phyloP scores from a whole-genome alignment of 495 filamentous ascomycete genomes.

The Xylaria flabelliformis region DNA sequence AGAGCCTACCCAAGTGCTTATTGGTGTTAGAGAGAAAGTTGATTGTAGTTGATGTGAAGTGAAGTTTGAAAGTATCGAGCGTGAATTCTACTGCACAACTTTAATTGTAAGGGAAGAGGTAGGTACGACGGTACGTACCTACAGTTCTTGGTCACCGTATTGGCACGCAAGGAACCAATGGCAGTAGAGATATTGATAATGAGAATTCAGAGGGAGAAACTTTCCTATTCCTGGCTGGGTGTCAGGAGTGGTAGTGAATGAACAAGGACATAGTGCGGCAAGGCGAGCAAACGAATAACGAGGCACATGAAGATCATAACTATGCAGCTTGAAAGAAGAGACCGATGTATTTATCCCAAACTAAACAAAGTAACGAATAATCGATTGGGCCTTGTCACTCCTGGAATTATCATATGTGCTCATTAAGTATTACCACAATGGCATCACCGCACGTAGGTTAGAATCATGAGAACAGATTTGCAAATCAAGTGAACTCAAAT shows the following conservation, averaged over 20 bases:
- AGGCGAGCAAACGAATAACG: background rate
- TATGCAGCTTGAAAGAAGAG: background rate
- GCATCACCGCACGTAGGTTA: background rate
- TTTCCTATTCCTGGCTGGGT: background rate
- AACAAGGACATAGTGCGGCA: background rate
- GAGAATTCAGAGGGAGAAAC: background rate
- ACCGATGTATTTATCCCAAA: background rate
- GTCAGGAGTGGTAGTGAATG: background rate
- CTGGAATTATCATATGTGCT: background rate
- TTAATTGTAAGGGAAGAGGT: background rate
- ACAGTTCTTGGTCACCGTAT: background rate
- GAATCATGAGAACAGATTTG: background rate
- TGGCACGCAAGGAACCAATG: background rate
- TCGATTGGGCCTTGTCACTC: background rate
- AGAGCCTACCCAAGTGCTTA: background rate
- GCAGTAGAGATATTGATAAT: background rate
- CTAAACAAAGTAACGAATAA: background rate
- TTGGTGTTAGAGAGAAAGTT: background rate
- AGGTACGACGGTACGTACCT: background rate
- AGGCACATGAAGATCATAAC: background rate
- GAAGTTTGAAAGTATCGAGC: background rate
- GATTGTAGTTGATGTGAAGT: background rate
- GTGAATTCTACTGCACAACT: background rate
- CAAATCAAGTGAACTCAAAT: background rate
- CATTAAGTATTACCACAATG: background rate